Base-by-base conservation (phyloP, 805 yeast species). In the Vanderwaltozyma verrucispora region DNA sequence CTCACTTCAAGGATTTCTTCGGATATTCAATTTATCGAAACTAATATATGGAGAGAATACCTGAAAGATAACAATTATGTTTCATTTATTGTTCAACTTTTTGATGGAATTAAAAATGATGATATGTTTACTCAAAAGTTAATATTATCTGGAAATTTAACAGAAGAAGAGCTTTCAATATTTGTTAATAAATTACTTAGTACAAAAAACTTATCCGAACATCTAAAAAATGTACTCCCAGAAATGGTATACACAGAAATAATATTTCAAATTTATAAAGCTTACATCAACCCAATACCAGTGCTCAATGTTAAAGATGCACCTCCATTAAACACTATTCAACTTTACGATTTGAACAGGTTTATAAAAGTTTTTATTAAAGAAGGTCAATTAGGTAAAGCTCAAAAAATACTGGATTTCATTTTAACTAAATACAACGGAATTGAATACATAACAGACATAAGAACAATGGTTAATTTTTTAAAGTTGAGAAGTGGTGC, bases 401-500 rank as follows among this genome's bases (percentile, higher is more conserved):
- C 59, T 5, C 51, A 48, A 20, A 39, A 18, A 4, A 47, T 50
- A 9, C 35, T 54, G 9, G 36, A 40, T 6, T 45, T 35, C 20
- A 38, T 54, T 16, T 27, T 54, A 3, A 33, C 36, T 12, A 40
- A 37, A 14, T 40, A 45, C 8, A 37, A 43, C 5, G 34, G 31
- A 18, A 35, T 41, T 14, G 27, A 37, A 29, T 19, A 34, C 3
- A 20, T 38, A 18, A 21, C 39, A 5, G 53, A 53, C 36, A 29
- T 43, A 14, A 29, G 40, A 1, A 48, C 52, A 6, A 40, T 52
- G 10, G 31, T 40, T 1, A 47, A 50, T 27, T 49, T 47, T 35
- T 38, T 54, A 28, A 45, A 49, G 28, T 33, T 56, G 31, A 35
- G 50, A n/a, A 53, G 59, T 40, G 61, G 61, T 24, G 51, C 56